phyloP scores from a whole-genome alignment of 1,284 basidiomycete species.

The Trichosporon faecale region DNA sequence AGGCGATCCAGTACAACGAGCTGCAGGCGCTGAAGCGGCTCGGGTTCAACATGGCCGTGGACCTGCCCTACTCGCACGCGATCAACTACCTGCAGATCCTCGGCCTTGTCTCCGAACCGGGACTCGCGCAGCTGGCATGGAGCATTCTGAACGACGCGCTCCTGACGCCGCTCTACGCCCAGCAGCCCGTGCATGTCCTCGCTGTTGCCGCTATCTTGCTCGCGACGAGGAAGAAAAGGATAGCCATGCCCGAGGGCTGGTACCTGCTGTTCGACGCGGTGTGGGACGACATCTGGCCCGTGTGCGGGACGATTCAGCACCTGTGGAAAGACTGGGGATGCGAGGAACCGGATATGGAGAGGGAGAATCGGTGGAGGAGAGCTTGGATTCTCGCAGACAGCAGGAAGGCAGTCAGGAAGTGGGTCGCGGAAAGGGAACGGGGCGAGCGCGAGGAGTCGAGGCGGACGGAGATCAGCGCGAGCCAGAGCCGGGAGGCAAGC shows the following conservation, averaged over 20 bases:
- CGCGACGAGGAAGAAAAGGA: slow-evolving; percentile 64
- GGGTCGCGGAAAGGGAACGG: slow-evolving; percentile 56
- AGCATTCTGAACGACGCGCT: slow-evolving; percentile 89
- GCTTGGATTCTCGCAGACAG: slow-evolving; percentile 57
- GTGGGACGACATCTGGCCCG: slow-evolving; percentile 77
- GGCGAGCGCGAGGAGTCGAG: not conserved
- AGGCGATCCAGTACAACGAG: slow-evolving; percentile 82
- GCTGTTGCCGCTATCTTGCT: slow-evolving; percentile 81
- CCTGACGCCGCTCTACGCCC: slow-evolving; percentile 83
- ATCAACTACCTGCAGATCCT: slow-evolving; percentile 93
- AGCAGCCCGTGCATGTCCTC: slow-evolving; percentile 82
- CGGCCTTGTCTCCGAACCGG: slow-evolving; percentile 64
- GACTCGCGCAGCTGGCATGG: slow-evolving; percentile 76
- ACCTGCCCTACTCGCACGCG: slow-evolving; percentile 87
- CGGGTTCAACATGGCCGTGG: slow-evolving; percentile 82
- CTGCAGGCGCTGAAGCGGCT: slow-evolving; percentile 96
- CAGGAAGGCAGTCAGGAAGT: slow-evolving; percentile 49
- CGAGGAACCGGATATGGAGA: slow-evolving; percentile 34
- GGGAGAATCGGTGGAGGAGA: slow-evolving; percentile 58
- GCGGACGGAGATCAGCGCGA: not conserved
- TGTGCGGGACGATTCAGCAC: slow-evolving; percentile 73
- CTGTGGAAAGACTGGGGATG: slow-evolving; percentile 56
- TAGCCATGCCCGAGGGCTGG: slow-evolving; percentile 76
- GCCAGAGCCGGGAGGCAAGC: not conserved
- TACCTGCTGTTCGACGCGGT: slow-evolving; percentile 83